These are phyloP conservation scores for Pleurotus sapidus DNA, from an alignment of 768 basidiomycete species.

Conservation along the genomic window DNA sequence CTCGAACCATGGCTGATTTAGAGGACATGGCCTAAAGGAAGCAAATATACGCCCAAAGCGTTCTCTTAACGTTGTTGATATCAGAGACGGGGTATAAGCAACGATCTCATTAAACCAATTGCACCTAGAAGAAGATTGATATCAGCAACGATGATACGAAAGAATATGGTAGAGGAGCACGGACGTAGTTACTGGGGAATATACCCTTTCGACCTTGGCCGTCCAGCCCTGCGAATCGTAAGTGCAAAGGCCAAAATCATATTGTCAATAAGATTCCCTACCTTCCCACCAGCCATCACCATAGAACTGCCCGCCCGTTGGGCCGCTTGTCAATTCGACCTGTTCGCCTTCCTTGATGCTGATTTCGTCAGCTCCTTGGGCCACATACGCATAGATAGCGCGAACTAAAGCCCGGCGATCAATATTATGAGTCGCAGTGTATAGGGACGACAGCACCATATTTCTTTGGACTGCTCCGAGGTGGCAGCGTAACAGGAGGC, in stretches of 20 bases:
- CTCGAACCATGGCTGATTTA: too few species aligned
- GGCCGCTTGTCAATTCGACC: slow-evolving; percentile 62
- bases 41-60: too few species aligned
- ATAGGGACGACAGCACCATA: slow-evolving; percentile 42
- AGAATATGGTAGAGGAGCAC: slow-evolving; percentile 24
- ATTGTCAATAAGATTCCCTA: slow-evolving; percentile 22
- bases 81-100: background rate
- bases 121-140: slow-evolving; percentile 37
- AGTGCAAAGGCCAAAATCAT: background rate
- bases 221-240: slow-evolving; percentile 48
- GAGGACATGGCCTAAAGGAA: too few species aligned
- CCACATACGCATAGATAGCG: slow-evolving; percentile 75
- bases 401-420: slow-evolving; percentile 50
- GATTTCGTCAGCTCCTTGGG: slow-evolving; percentile 73
- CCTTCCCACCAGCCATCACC: slow-evolving; percentile 90
- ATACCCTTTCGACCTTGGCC: slow-evolving; percentile 66
- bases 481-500: slow-evolving; percentile 7
- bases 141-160: slow-evolving; percentile 14
- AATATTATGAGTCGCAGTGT: background rate
- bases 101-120: slow-evolving; percentile 32
- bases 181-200: slow-evolving; percentile 87
- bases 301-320: slow-evolving; percentile 60
- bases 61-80: background rate
- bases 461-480: slow-evolving; percentile 33
- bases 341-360: slow-evolving; percentile 56